Conservation (phyloP, 345 rosid species). For the Carallia brachiata region DNA sequence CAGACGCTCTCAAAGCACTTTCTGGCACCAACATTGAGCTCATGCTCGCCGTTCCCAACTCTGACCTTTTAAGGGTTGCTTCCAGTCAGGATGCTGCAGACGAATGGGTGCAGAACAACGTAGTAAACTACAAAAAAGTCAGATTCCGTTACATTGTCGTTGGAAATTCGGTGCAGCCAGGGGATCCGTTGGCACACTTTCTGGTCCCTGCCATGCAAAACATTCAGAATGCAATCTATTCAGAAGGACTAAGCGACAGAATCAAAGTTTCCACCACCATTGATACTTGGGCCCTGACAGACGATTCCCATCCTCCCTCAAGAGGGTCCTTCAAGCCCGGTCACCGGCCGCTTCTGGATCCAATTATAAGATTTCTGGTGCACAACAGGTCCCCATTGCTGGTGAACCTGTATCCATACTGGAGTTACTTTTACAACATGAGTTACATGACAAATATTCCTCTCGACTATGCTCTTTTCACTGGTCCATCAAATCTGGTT, state of each 20-base stretch:
- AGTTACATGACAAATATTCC: constrained; percentile 18
- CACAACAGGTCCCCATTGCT: constrained; percentile 37
- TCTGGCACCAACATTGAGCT: constrained; percentile 36
- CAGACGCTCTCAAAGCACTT: constrained; percentile 31
- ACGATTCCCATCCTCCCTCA: constrained; percentile 40
- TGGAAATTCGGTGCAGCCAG: constrained; percentile 43
- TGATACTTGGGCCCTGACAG: constrained; percentile 17
- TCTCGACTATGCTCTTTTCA: constrained; percentile 45
- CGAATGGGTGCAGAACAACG: constrained; percentile 38
- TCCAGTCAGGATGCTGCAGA: constrained; percentile 41
- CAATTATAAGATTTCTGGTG: constrained; percentile 29
- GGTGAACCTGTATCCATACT: constrained; percentile 39
- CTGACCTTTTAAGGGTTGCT: constrained; percentile 31
- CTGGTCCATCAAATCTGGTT: constrained; percentile 19
- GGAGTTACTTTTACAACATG: constrained; percentile 16
- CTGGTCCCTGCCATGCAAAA: constrained; percentile 38
- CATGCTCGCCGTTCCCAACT: constrained; percentile 33
- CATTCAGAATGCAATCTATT: constrained; percentile 28
- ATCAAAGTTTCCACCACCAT: constrained; percentile 52
- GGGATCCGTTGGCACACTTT: constrained; percentile 18
- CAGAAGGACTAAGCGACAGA: constrained; percentile 27
- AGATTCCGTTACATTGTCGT: constrained; percentile 28
- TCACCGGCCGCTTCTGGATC: constrained; percentile 25
- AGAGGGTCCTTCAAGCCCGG: constrained; percentile 29
- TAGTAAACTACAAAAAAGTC: constrained; percentile 16